Conservation (phyloP, 164 flowering plant genomes). For the Stephania japonica region DNA sequence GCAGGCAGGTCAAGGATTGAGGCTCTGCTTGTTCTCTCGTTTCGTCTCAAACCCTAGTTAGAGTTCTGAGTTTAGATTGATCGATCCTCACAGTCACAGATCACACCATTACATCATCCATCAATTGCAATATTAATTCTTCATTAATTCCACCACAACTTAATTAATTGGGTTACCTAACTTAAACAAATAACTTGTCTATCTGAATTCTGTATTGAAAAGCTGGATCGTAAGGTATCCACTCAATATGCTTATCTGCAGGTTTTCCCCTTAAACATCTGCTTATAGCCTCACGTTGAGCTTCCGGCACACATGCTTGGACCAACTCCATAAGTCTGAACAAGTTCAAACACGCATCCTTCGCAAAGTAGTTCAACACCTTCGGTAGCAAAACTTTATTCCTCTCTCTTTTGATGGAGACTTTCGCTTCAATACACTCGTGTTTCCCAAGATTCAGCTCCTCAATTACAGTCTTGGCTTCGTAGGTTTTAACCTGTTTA, state of each 20-base stretch:
- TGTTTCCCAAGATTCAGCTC: conserved; percentile 47
- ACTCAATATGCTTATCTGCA: conserved; percentile 36
- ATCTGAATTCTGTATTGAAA: conserved; percentile 50
- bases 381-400: conserved; percentile 57
- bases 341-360: conserved; percentile 43
- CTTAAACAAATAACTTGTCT: conserved; percentile 33
- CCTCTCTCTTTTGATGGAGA: conserved; percentile 31
- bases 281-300: conserved; percentile 30
- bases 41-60: too few relatives aligned
- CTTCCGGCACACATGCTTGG: conserved; percentile 26
- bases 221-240: conserved; percentile 41
- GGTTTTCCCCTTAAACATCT: conserved; percentile 31
- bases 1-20: too few relatives aligned
- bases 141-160: neutral
- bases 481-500: conserved; percentile 52
- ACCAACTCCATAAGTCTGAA: conserved; percentile 31
- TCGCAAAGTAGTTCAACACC: conserved; percentile 38
- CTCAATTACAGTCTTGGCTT: conserved; percentile 35
- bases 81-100: neutral
- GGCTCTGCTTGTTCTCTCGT: too few relatives aligned
- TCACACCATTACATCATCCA: neutral
- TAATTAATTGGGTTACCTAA: conserved; percentile 11
- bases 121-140: neutral
- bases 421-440: conserved; percentile 40
- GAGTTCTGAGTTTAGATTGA: too few relatives aligned